Conservation (phyloP, 1,284 basidiomycete species). For the Violaceomyces palustris region DNA sequence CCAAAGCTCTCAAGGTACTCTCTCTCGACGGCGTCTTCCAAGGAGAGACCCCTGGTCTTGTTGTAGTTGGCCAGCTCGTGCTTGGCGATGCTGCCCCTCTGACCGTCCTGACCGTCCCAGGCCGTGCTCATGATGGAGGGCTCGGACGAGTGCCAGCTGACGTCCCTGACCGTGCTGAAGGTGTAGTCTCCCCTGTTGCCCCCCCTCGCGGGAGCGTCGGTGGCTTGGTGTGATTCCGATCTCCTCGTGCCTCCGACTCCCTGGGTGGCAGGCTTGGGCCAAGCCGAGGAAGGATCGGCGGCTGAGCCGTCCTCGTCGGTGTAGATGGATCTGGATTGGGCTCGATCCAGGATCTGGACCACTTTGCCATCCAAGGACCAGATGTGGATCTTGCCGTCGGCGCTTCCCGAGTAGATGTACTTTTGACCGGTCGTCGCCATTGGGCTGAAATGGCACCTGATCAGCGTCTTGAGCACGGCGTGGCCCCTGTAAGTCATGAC, state of each 20-base stretch:
- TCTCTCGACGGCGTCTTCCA: too few relatives aligned
- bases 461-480: conserved; percentile 82
- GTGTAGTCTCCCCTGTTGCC: neutral
- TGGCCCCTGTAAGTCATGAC: conserved; percentile 92
- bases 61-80: conserved; percentile 24
- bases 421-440: conserved; percentile 81
- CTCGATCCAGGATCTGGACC: conserved; percentile 77
- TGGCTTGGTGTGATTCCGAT: too few relatives aligned
- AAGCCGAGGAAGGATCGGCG: too few relatives aligned
- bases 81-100: conserved; percentile 36
- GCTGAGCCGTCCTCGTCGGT: conserved; percentile 43
- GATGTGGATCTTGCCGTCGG: conserved; percentile 68
- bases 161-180: conserved; percentile 67
- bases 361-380: conserved; percentile 88
- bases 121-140: conserved; percentile 85
- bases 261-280: too few relatives aligned
- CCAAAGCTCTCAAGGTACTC: too few relatives aligned
- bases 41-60: too few relatives aligned
- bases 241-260: too few relatives aligned
- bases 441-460: conserved; percentile 92
- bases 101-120: conserved; percentile 63
- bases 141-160: conserved; percentile 84
- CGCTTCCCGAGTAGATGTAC: conserved; percentile 88
- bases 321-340: conserved; percentile 66
- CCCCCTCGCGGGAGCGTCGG: too few relatives aligned